Evolutionary conservation across 2,329 filamentous ascomycete genomes (phyloP).

Genomic region (Penicillium nordicum): DNA sequence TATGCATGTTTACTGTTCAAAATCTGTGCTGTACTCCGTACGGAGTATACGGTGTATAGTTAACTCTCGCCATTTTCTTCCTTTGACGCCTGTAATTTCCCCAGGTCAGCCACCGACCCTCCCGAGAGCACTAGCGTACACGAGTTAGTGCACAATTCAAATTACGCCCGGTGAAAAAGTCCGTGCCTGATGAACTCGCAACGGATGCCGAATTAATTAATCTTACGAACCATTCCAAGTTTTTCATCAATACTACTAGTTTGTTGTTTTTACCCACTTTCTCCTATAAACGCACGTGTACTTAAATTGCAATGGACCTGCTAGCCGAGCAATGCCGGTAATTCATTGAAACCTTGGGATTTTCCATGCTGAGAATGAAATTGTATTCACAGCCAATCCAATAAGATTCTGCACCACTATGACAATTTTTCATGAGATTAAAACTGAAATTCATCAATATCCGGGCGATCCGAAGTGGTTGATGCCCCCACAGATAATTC

Average conservation of each 20-base stretch:
- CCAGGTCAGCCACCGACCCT: neutral
- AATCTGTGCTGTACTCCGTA: too few relatives aligned
- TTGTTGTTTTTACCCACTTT: neutral
- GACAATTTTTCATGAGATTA: neutral
- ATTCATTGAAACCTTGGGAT: neutral
- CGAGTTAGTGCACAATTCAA: neutral
- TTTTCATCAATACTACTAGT: neutral
- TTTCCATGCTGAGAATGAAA: slow-evolving; percentile 1
- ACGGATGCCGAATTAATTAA: neutral
- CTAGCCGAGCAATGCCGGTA: neutral
- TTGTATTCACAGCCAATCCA: neutral
- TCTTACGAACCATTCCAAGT: neutral
- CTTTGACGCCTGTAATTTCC: neutral
- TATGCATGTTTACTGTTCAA: too few relatives aligned
- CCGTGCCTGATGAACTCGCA: neutral
- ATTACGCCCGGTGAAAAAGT: neutral
- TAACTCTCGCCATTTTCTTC: neutral
- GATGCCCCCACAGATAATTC: slow-evolving; percentile 29
- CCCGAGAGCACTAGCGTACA: neutral
- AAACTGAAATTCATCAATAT: neutral
- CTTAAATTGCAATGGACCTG: neutral
- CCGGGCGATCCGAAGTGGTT: slow-evolving; percentile 19
- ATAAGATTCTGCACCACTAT: neutral
- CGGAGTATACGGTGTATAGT: too few relatives aligned
- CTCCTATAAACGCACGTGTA: neutral